These are phyloP conservation scores for Tuber magnatum DNA, from an alignment of 495 filamentous ascomycete species.

Conservation along the genomic window DNA sequence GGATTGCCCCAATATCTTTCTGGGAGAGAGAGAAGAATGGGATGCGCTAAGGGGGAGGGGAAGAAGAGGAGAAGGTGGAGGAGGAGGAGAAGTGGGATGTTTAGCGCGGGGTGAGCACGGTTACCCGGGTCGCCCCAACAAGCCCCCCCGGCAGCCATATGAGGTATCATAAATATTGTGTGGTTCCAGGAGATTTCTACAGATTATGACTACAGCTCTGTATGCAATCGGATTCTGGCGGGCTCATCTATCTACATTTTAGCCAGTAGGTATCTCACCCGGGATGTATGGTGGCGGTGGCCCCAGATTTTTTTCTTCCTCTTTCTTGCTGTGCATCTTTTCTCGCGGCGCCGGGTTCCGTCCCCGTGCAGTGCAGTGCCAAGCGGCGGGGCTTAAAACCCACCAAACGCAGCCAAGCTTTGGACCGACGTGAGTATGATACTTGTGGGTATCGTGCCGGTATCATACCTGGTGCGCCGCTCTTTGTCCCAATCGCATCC, in stretches of 20 bases:
- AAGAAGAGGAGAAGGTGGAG: conserved; percentile 26
- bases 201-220: conserved; percentile 11
- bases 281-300: not conserved
- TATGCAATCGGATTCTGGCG: not conserved
- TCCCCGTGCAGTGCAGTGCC: not conserved
- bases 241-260: not conserved
- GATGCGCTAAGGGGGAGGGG: conserved; percentile 15
- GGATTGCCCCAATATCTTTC: conserved; percentile 10
- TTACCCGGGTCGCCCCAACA: not conserved
- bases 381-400: not conserved
- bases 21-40: conserved; percentile 22
- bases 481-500: not conserved
- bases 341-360: not conserved
- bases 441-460: too few species aligned
- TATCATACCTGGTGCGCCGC: not conserved
- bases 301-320: not conserved
- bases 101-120: not conserved
- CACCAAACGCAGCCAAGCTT: not conserved
- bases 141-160: conserved; percentile 7
- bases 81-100: conserved; percentile 13
- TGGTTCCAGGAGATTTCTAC: conserved; percentile 31
- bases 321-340: not conserved
- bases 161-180: conserved; percentile 20
- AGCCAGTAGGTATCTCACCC: not conserved
- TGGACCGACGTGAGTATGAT: not conserved